A percentile compares a stretch with the other conserved stretches of the same genome.
These are phyloP conservation scores for Endocalyx cinctus DNA, from an alignment of 2,329 filamentous ascomycete species.

Conservation along the genomic window DNA sequence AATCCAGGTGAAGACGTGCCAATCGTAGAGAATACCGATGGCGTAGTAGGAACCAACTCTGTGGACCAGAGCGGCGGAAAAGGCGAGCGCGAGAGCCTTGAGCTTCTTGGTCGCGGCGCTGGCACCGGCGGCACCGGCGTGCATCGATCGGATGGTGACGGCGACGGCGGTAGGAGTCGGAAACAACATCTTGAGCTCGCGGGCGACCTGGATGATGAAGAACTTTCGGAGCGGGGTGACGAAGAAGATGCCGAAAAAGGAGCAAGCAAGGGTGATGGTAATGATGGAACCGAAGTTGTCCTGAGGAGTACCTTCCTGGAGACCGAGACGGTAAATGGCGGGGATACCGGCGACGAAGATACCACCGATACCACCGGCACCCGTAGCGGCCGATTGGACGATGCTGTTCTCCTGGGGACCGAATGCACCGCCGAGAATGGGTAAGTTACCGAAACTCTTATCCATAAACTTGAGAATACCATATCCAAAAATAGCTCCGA, in stretches of 20 bases:
- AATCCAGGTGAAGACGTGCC: slow-evolving; percentile 49
- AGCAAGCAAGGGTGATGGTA: slow-evolving; percentile 56
- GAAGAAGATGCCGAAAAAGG: slow-evolving; percentile 62
- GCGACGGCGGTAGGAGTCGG: slow-evolving; percentile 55
- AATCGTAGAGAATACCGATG: slow-evolving; percentile 53
- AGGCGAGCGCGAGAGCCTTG: slow-evolving; percentile 45
- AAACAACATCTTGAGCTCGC: slow-evolving; percentile 55
- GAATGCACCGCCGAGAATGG: slow-evolving; percentile 49
- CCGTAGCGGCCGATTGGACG: slow-evolving; percentile 49
- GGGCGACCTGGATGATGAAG: slow-evolving; percentile 62
- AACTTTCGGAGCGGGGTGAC: slow-evolving; percentile 61
- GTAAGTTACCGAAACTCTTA: slow-evolving; percentile 37
- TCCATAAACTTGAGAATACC: slow-evolving; percentile 47
- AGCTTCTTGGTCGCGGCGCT: slow-evolving; percentile 50
- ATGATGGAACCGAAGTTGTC: slow-evolving; percentile 55
- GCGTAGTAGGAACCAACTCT: slow-evolving; percentile 55
- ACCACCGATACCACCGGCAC: slow-evolving; percentile 47
- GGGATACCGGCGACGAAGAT: slow-evolving; percentile 54
- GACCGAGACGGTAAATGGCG: slow-evolving; percentile 48
- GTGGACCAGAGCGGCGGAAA: slow-evolving; percentile 41
- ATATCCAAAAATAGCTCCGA: slow-evolving; percentile 51
- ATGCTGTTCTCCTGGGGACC: slow-evolving; percentile 56
- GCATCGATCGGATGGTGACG: slow-evolving; percentile 56
- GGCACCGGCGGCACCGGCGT: slow-evolving; percentile 46
- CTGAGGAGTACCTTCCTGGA: slow-evolving; percentile 40